Evolutionary conservation across 148 eudicot genomes (phyloP), one percentile per base, ranked within the genome.

Genomic region (Fagopyrum esculentum): DNA sequence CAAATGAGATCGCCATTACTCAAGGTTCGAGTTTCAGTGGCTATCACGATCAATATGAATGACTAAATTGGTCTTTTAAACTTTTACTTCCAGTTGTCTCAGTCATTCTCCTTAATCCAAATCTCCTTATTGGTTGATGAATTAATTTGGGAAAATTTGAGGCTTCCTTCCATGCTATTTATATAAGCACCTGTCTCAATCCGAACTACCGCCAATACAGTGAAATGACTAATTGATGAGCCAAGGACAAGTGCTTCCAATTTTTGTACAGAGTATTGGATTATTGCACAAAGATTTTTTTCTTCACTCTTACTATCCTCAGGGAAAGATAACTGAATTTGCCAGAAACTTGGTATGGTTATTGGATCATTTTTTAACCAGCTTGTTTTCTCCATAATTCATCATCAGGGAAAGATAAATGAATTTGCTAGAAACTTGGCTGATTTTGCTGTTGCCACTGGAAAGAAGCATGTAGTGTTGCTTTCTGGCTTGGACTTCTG

Each of bases 401-500:
- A 61, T 26, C 30, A 82, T 77, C 83, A 92, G 99, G 99, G 99
- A 45, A 90, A 76, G 90, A 92, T 87, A 89, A 5, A 90, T 69
- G 92, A 90, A 75, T 92, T 83, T 85, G 99, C 99, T 13, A 89
- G 85, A 81, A 89, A 90, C 74, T 72, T 92, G 76, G 96, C 98
- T 79, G 88, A 87, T 82, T 89, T 92, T 88, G 98, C 91, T 76
- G 94, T 86, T 82, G 83, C 88, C 45, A 81, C 80, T 74, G 94
- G 97, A 72, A 92, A 87, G 84, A 90, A 93, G 86, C 91, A 96
- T 82, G 84, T 90, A n/a, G 66, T 92, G 60, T 51, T 96, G 69
- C 98, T 96, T 73, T 96, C 99, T 74, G 89, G 99, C 89, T 84
- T 96, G 81, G 99, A 96, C 78, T 96, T 96, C 83, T 86, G 91